Evolutionary conservation across 192 early-diverging fungal species (phyloP).

Genomic region (Cetraspora pellucida): DNA sequence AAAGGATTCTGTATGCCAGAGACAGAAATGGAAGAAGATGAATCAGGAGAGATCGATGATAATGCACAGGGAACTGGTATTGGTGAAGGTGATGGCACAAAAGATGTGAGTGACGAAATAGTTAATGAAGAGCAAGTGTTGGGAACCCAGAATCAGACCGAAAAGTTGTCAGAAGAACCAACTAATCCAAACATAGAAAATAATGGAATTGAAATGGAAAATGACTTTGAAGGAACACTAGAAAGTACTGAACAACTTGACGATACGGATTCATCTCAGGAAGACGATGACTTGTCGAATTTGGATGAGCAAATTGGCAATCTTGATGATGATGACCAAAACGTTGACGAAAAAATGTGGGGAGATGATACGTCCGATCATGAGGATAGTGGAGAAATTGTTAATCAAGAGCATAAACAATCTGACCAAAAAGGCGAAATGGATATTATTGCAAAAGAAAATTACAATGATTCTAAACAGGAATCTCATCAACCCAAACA

Average conservation of each 20-base stretch:
- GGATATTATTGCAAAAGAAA: conserved; percentile 68
- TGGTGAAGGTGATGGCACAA: conserved; percentile 90
- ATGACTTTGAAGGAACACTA: conserved; percentile 90
- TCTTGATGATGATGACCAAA: conserved; percentile 81
- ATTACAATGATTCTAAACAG: conserved; percentile 50
- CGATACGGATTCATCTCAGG: conserved; percentile 65
- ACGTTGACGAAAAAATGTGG: conserved; percentile 99
- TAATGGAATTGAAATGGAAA: conserved; percentile 93
- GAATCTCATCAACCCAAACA: conserved; percentile 47
- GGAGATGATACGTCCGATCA: conserved; percentile 73
- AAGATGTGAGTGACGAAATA: conserved; percentile 97
- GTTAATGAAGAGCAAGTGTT: conserved; percentile 96
- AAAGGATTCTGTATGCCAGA: conserved; percentile 90
- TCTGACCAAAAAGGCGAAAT: conserved; percentile 54
- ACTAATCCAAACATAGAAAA: conserved; percentile 67
- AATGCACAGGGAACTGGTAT: conserved; percentile 77
- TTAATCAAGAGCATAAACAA: conserved; percentile 55
- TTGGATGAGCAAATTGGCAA: conserved; percentile 92
- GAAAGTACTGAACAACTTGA: conserved; percentile 83
- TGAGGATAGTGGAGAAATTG: conserved; percentile 72
- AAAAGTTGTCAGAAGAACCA: conserved; percentile 50
- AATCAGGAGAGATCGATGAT: conserved; percentile 60
- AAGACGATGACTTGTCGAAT: conserved; percentile 74
- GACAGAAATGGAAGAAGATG: conserved; percentile 60
- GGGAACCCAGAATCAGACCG: conserved; percentile 76